Evolutionary conservation across 2,329 filamentous ascomycete species (phyloP), one percentile per base, ranked within the genome.

Genomic region (Coniella vitis): DNA sequence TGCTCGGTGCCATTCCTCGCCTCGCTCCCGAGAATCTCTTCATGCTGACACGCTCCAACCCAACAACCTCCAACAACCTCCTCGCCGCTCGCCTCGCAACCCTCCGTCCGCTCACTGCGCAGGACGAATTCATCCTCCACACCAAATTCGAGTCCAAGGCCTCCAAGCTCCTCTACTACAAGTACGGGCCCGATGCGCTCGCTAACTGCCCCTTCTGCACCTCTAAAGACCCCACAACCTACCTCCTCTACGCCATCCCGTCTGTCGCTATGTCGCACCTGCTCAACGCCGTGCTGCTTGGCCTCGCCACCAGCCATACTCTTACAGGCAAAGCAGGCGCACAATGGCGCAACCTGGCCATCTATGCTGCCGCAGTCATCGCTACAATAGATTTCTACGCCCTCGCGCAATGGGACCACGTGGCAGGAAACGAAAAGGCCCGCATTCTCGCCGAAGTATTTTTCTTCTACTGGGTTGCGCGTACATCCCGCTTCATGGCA

Each of bases 21-120:
- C 83, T 89, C 60, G 72, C 79, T 5, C 85, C 87, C 4, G 82
- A 88, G 63, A 96, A 96, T 68, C 72, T 97, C 65, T 95, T 97
- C 73, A 62, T 66, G 25, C 66, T 73, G 16, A 96, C 91, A 1
- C 74, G 82, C 49, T 93, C 88, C 44, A 87, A 90, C 31, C 80
- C 97, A 16, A 86, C 90, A 60, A 91, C 87, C 37, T 83, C 89
- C n/a, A 84, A 80, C 37, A 87, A 91, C 61, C 83, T 94, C 31
- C 76, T 97, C 53, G 93, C 95, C 66, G 81, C 78, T 51, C 86
- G 91, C 14, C 75, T 97, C 9, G 67, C 75, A 4, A 65, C 74
- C 2, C 61, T 84, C 1, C 77, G 84, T 0, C 69, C 75, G 0
- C 72, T 87, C 2, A 83, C 79, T 0, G 54, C 67, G 0, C 52